These are phyloP conservation scores for Echria macrotheca DNA, from an alignment of 495 filamentous ascomycete genomes.

Conservation along the genomic window DNA sequence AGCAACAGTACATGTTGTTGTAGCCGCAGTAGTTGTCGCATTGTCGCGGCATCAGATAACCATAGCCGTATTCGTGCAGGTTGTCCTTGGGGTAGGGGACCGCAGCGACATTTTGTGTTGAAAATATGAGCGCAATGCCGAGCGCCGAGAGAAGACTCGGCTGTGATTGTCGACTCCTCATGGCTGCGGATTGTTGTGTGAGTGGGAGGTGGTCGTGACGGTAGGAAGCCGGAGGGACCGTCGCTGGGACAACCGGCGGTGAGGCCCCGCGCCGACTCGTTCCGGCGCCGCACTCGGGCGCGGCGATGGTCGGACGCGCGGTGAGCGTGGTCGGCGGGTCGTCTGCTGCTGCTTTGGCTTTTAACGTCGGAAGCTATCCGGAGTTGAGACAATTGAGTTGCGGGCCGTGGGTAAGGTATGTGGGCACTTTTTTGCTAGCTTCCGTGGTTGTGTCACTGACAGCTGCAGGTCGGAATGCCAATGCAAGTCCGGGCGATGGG, in stretches of 20 bases:
- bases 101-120: conserved; percentile 32
- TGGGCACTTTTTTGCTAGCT: no score
- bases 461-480: neutral
- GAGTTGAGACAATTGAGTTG: no score
- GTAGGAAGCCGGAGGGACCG: no score
- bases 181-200: neutral
- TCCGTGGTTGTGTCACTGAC: conserved; percentile 1
- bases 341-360: no score
- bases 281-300: no score
- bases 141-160: conserved; percentile 21
- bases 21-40: conserved; percentile 67
- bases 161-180: conserved; percentile 10
- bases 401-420: no score
- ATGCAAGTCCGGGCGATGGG: neutral
- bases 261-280: no score
- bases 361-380: no score
- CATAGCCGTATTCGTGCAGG: conserved; percentile 31
- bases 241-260: no score
- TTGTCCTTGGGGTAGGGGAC: conserved; percentile 36
- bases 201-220: neutral
- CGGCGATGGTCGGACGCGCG: no score
- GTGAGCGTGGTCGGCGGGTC: no score
- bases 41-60: conserved; percentile 37
- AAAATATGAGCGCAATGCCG: conserved; percentile 20
- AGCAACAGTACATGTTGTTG: conserved; percentile 63